Percentiles rank a stretch among this genome's conserved stretches.
Evolutionary conservation across 805 yeast species (phyloP).

Genomic region (Dipodascus geniculatus): DNA sequence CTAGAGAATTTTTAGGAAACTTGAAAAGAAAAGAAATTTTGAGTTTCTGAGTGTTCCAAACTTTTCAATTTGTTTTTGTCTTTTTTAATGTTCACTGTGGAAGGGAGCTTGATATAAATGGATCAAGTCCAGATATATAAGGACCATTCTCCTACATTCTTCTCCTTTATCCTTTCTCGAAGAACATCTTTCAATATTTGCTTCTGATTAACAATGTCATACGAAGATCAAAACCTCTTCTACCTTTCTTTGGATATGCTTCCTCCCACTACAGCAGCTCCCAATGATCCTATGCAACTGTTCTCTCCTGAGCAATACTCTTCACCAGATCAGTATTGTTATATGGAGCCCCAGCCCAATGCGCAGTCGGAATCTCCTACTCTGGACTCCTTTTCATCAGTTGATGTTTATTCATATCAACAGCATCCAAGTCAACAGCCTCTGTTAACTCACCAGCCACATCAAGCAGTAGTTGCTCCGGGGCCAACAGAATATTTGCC

Average conservation of each 20-base stretch:
- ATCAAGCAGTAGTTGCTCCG: neutral
- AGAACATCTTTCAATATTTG: neutral
- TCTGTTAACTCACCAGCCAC: no score
- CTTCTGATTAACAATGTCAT: neutral
- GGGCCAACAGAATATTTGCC: neutral
- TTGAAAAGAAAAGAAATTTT: neutral
- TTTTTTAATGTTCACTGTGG: neutral
- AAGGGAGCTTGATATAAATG: neutral
- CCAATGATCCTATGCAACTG: neutral
- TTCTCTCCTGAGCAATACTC: neutral
- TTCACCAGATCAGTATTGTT: neutral
- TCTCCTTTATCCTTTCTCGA: neutral
- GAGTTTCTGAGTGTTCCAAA: neutral
- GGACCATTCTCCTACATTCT: neutral
- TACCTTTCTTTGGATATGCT: constrained; percentile 3
- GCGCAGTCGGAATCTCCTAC: neutral
- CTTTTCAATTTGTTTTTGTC: neutral
- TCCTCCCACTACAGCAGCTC: constrained; percentile 6
- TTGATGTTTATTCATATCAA: neutral
- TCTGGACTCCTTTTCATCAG: neutral
- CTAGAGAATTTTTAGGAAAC: neutral
- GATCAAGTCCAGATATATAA: neutral
- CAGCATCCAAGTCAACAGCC: neutral
- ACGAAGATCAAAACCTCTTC: neutral
- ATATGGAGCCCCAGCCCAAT: neutral